phyloP scores from a whole-genome alignment of 2,329 filamentous ascomycete species.

The Zymoseptoria ardabiliae region DNA sequence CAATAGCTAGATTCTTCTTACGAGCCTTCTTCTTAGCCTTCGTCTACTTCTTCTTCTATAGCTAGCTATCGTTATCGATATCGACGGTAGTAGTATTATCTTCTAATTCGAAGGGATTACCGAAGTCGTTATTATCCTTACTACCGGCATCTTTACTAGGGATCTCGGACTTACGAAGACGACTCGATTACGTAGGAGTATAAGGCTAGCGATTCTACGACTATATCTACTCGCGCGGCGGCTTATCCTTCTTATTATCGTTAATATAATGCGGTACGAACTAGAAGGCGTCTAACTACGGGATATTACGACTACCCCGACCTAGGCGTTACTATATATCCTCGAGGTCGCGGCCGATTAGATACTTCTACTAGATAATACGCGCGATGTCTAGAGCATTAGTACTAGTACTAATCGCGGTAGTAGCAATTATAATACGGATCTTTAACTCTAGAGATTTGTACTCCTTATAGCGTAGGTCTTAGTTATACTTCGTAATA shows the following conservation, averaged over 20 bases:
- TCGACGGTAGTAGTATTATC: too few relatives aligned
- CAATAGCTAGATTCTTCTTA: not conserved
- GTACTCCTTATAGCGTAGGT: not conserved
- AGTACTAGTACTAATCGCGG: not conserved
- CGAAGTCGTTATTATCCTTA: not conserved
- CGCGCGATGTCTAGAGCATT: not conserved
- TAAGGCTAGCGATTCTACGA: too few relatives aligned
- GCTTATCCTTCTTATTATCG: not conserved
- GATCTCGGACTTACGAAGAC: not conserved
- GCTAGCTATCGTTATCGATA: not conserved
- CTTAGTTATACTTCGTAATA: not conserved
- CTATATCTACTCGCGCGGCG: not conserved
- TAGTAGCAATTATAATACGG: not conserved
- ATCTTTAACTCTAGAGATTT: not conserved
- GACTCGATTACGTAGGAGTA: not conserved
- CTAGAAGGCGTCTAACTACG: not conserved
- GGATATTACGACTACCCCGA: not conserved
- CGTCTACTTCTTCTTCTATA: too few relatives aligned
- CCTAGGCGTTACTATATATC: not conserved
- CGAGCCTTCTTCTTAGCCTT: not conserved
- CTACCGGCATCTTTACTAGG: not conserved
- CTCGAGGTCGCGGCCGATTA: not conserved
- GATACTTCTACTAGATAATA: not conserved
- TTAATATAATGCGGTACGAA: not conserved
- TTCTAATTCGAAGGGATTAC: not conserved